Conservation (phyloP, 495 filamentous ascomycete genomes). For the Penicillium maclennaniae region DNA sequence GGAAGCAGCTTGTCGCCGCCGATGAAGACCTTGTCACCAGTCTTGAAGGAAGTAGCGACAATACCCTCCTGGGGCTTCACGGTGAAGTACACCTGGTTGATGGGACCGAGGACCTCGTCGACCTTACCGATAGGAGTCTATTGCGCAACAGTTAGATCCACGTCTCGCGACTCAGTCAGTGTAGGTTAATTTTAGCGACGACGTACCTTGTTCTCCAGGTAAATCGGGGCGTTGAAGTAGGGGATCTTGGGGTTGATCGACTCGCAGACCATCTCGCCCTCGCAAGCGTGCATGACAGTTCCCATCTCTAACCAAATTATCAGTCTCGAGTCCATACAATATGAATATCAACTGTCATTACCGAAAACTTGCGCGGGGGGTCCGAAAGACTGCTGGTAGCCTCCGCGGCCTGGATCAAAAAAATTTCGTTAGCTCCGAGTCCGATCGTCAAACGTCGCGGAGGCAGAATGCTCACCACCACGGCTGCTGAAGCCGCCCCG, state of each 20-base stretch:
- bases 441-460: not conserved
- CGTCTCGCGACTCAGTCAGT: not conserved
- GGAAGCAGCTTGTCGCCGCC: slow-evolving; percentile 91
- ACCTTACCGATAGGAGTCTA: slow-evolving; percentile 58
- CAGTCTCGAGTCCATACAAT: slow-evolving; percentile 13
- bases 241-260: slow-evolving; percentile 92
- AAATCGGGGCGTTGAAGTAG: slow-evolving; percentile 98
- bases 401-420: slow-evolving; percentile 53
- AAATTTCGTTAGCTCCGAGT: slow-evolving; percentile 38
- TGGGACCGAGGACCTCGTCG: slow-evolving; percentile 73
- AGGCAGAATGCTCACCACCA: slow-evolving; percentile 33
- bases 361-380: slow-evolving; percentile 65
- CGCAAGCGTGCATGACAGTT: slow-evolving; percentile 84
- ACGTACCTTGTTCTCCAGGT: slow-evolving; percentile 91
- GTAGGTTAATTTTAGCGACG: not conserved
- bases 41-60: slow-evolving; percentile 87
- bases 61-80: slow-evolving; percentile 96
- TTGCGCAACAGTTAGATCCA: slow-evolving; percentile 17
- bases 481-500: slow-evolving; percentile 48
- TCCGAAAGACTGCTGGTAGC: slow-evolving; percentile 60
- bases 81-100: slow-evolving; percentile 98
- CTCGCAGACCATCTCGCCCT: slow-evolving; percentile 95
- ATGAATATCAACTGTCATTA: slow-evolving; percentile 27
- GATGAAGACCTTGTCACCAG: slow-evolving; percentile 96
- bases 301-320: slow-evolving; percentile 69